Conservation (phyloP, 768 basidiomycete genomes). For the Podaxis mareebaensis region DNA sequence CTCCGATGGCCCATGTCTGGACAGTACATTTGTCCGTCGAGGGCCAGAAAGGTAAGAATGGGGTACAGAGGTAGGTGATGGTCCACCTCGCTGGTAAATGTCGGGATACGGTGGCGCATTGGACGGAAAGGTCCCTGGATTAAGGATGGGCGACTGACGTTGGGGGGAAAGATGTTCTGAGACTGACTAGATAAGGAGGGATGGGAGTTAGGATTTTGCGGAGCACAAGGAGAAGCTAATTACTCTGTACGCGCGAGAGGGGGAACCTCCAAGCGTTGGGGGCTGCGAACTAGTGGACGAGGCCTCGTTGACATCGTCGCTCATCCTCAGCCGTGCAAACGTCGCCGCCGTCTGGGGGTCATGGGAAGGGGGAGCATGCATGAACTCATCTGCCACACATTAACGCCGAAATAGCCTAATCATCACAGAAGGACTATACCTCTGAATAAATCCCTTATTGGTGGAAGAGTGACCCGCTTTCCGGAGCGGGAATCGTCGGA, state of each 20-base stretch:
- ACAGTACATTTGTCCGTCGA: background rate
- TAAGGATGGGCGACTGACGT: background rate
- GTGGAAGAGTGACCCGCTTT: conserved; percentile 63
- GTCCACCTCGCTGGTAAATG: background rate
- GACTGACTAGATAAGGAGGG: background rate
- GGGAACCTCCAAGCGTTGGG: background rate
- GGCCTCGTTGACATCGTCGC: conserved; percentile 33
- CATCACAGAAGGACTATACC: conserved; percentile 33
- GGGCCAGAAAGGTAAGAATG: background rate
- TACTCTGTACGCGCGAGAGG: conserved; percentile 2
- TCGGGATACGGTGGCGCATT: background rate
- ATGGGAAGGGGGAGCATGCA: conserved; percentile 36
- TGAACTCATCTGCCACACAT: conserved; percentile 44
- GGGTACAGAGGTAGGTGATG: background rate
- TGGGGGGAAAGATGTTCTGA: background rate
- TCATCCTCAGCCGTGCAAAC: conserved; percentile 44
- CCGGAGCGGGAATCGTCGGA: conserved; percentile 28
- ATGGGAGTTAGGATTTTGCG: background rate
- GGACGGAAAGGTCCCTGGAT: background rate
- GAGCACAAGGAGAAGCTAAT: background rate
- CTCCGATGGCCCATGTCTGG: background rate
- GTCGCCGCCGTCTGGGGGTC: conserved; percentile 37
- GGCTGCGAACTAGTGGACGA: background rate
- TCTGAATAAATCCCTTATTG: conserved; percentile 70
- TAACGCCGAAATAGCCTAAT: conserved; percentile 12